Conservation (phyloP, 2,329 filamentous ascomycete genomes). For the Ceratocystis alfenasii region DNA sequence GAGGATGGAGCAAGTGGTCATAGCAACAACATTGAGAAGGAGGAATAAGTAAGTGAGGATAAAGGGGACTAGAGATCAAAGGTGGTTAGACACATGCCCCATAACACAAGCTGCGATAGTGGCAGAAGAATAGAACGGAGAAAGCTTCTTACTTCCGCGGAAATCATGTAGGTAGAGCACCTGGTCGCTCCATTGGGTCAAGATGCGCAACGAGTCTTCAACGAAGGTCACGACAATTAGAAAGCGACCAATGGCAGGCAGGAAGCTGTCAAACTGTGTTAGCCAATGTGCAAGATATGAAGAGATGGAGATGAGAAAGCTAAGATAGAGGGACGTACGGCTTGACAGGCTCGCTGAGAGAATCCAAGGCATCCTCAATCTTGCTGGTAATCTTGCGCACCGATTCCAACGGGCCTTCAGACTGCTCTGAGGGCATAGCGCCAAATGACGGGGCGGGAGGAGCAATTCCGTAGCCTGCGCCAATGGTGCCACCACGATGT, state of each 20-base stretch:
- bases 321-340: conserved; percentile 52
- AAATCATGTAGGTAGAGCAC: conserved; percentile 86
- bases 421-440: conserved; percentile 39
- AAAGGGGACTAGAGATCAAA: conserved; percentile 52
- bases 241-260: conserved; percentile 91
- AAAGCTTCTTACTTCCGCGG: conserved; percentile 62
- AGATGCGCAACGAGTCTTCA: conserved; percentile 87
- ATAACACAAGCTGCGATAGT: too few species aligned
- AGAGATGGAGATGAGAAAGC: background rate
- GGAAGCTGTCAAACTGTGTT: conserved; percentile 48
- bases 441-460: conserved; percentile 57
- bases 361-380: conserved; percentile 89
- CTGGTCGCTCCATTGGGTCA: conserved; percentile 96
- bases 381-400: conserved; percentile 95
- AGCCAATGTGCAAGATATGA: background rate
- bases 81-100: background rate
- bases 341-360: conserved; percentile 78
- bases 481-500: conserved; percentile 40
- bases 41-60: conserved; percentile 91
- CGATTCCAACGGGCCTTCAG: conserved; percentile 70
- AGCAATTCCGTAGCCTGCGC: conserved; percentile 70
- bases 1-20: conserved; percentile 67
- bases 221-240: conserved; percentile 97
- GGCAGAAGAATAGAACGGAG: too few species aligned
- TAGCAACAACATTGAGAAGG: conserved; percentile 76